These are phyloP conservation scores for Phytophthora pistaciae DNA, from an alignment of 352 stramenopile species.

Conservation along the genomic window DNA sequence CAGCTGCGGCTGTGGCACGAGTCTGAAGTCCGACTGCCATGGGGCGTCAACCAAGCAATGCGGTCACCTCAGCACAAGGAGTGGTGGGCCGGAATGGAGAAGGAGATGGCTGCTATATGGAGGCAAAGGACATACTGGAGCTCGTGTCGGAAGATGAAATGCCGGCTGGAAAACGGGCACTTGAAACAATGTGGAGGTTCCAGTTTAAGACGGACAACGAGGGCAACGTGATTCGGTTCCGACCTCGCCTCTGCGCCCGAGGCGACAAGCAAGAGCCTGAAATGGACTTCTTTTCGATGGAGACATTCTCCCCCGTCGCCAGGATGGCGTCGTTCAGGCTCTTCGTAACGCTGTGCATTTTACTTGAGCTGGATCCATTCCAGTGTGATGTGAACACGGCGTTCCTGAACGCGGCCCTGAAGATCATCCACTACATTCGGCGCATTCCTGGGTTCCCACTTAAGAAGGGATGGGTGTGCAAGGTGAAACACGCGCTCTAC, in stretches of 20 bases:
- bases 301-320: conserved; percentile 6
- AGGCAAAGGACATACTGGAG: background rate
- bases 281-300: background rate
- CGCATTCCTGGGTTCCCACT: background rate
- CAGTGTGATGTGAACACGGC: conserved; percentile 21
- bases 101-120: no score
- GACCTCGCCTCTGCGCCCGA: conserved; percentile 4
- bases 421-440: background rate
- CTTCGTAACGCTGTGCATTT: conserved; percentile 4
- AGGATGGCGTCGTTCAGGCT: conserved; percentile 13
- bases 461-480: background rate
- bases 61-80: no score
- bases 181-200: conserved; percentile 6
- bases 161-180: background rate
- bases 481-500: background rate
- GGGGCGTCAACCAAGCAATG: no score
- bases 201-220: conserved; percentile 15
- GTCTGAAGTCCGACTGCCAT: no score
- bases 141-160: conserved; percentile 8
- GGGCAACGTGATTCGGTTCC: conserved; percentile 12
- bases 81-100: no score
- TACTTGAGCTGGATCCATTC: conserved; percentile 9
- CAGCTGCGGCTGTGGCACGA: no score
- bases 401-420: conserved; percentile 9
- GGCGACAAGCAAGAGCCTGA: conserved; percentile 8